Evolutionary conservation across 345 rosid genomes (phyloP).

Genomic region (Kandelia obovata): DNA sequence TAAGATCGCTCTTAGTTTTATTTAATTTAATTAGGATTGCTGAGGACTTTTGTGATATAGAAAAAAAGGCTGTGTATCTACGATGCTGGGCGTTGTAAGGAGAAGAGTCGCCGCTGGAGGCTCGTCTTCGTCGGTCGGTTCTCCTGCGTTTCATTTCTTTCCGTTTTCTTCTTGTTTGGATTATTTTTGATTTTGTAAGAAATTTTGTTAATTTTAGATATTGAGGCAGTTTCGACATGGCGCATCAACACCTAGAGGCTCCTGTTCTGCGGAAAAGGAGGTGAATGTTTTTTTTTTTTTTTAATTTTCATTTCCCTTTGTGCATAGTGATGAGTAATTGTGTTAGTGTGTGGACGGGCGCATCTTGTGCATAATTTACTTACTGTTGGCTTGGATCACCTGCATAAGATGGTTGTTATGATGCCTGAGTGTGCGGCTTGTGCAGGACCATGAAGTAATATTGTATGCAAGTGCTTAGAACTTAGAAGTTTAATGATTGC

Average conservation of each 20-base stretch:
- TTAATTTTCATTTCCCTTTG: too few species aligned
- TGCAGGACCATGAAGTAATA: background rate
- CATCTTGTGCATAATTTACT: too few species aligned
- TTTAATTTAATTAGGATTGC: background rate
- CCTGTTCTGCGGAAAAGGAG: background rate
- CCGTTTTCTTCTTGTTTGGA: background rate
- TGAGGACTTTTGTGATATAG: too few species aligned
- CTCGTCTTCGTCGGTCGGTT: conserved; percentile 41
- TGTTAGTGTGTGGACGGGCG: too few species aligned
- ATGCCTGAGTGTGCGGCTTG: too few species aligned
- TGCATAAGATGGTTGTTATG: too few species aligned
- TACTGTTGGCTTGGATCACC: too few species aligned
- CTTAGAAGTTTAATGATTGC: background rate
- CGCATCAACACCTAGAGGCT: background rate
- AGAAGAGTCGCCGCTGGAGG: conserved; percentile 41
- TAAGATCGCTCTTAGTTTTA: too few species aligned
- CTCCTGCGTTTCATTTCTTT: background rate
- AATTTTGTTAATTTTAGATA: background rate
- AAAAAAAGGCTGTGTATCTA: background rate
- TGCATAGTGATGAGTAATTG: too few species aligned
- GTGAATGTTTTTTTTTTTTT: background rate
- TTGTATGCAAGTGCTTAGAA: too few species aligned
- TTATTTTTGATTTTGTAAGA: background rate
- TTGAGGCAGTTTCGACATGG: background rate
- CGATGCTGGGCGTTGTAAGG: conserved; percentile 42